Base-by-base conservation (phyloP, 2,329 filamentous ascomycete species). In the Pseudopithomyces chartarum region DNA sequence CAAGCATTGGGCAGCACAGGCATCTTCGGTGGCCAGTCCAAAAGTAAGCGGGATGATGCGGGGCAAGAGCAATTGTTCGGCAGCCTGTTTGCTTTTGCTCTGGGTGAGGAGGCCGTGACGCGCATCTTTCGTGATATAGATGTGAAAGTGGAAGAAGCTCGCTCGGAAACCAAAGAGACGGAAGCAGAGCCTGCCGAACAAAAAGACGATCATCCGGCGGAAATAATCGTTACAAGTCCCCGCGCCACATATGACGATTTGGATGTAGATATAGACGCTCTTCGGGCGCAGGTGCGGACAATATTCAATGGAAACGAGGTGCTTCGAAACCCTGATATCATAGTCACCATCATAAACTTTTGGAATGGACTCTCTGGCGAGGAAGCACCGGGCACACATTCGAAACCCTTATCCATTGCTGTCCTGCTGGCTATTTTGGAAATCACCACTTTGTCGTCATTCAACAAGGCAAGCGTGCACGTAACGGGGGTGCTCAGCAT, bases 31-130 rank as follows among this genome's bases (percentile, higher is more conserved):
- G 64, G 68, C 15, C 71, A 73, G 48, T 70, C 71, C 38, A 59
- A 68, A 22, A 71, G 61, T 55, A 67, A 55, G 38, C 70, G 65
- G 29, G 73, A 78, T 58, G 68, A 75, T 61, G 69, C 69, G 12
- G 75, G 72, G 36, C 72, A 75, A 43, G 90, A 96, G 64, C 89
- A 93, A 73, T 82, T 96, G 3, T 96, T 96, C 76, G 92, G 92
- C 26, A 88, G 89, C 65, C 84, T 97, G 8, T 82, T 97, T 48
- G 86, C 90, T 5, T 94, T 96, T 76, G 88, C 90, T 1, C 77
- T 96, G 49, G 90, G 92, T 54, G 90, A 96, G 71, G 87, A 92
- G 69, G 85, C 87, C 43, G 81, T 94, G 57, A 86, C 89, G 52
- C 80, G 85, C 54, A 80, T 95, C 47, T 95, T 91, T 71, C 75